Evolutionary conservation across 169 alveolate genomes (phyloP).

Genomic region (Eimeria tenella): DNA sequence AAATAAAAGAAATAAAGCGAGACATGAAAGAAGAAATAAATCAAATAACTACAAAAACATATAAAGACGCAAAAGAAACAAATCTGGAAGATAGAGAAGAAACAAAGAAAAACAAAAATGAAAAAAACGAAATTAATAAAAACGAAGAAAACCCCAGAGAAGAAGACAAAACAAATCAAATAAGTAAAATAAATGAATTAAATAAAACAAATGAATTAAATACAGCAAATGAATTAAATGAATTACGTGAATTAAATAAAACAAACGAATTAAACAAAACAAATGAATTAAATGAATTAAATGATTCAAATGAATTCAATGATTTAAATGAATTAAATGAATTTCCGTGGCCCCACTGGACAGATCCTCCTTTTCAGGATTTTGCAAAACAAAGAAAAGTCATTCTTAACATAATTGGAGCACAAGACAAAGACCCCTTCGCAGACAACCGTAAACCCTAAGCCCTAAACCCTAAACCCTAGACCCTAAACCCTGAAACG

Average conservation of each 20-base stretch:
- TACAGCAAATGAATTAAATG: too few species aligned
- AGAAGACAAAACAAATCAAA: not conserved
- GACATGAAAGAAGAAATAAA: too few species aligned
- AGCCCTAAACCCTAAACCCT: not conserved
- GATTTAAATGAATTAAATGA: not conserved
- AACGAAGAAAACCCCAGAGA: not conserved
- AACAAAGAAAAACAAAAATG: not conserved
- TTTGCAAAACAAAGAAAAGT: not conserved
- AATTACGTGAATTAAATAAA: not conserved
- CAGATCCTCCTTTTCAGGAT: conserved; percentile 1
- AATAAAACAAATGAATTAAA: not conserved
- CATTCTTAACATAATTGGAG: not conserved
- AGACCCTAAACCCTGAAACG: too few species aligned
- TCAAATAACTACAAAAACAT: not conserved
- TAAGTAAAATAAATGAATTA: not conserved
- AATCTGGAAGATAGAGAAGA: not conserved
- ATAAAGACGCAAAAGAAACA: not conserved
- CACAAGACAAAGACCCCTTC: not conserved
- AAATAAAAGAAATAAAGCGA: too few species aligned
- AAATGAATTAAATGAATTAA: not conserved
- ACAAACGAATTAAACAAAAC: not conserved
- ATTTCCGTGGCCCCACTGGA: conserved; percentile 36
- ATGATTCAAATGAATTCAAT: not conserved
- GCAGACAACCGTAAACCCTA: not conserved
- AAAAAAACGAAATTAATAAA: not conserved